Evolutionary conservation across 768 basidiomycete genomes (phyloP).

Genomic region (Kwoniella pini): DNA sequence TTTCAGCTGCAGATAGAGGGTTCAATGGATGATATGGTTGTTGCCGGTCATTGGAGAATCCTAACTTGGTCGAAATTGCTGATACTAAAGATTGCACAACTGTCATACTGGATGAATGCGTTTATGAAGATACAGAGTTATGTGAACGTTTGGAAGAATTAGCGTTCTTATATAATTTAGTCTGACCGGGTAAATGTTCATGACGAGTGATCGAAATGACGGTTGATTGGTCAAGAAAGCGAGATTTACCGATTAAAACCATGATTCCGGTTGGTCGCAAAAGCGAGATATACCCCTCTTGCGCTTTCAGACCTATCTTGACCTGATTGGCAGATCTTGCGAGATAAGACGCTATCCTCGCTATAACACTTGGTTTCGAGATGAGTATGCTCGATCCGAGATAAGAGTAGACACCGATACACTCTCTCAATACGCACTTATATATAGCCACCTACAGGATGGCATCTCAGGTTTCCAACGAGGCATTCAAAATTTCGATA

Average conservation of each 20-base stretch:
- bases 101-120: neutral
- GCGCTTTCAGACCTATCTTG: neutral
- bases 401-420: no score
- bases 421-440: no score
- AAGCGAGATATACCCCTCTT: neutral
- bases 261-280: neutral
- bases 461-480: no score
- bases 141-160: neutral
- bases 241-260: neutral
- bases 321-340: neutral
- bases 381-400: no score
- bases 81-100: neutral
- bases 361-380: no score
- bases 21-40: conserved; percentile 8
- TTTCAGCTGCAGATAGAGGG: conserved; percentile 6
- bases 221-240: neutral
- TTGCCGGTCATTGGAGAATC: neutral
- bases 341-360: neutral
- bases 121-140: neutral
- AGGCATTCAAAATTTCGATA: no score
- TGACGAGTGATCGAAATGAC: neutral
- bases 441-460: no score
- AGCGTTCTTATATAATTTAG: neutral
- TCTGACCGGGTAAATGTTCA: neutral
- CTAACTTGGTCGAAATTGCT: neutral